Conservation (phyloP, 108 stramenopile genomes). For the Nitzschia sp. region DNA sequence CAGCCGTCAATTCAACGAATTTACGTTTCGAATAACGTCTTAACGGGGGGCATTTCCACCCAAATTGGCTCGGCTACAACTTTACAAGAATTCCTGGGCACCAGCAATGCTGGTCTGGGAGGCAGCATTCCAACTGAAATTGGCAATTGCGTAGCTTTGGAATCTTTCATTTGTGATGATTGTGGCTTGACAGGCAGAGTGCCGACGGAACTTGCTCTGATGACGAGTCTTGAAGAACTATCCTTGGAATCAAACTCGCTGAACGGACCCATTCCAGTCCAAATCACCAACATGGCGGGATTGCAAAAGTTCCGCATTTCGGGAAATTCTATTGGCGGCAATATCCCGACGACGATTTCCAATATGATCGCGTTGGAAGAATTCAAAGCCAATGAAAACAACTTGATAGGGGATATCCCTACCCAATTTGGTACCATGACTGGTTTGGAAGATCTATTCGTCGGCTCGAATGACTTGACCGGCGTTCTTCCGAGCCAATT, state of each 20-base stretch:
- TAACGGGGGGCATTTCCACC: not conserved
- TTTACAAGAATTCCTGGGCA: not conserved
- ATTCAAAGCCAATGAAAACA: not conserved
- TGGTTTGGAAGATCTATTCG: not conserved
- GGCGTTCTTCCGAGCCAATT: slow-evolving; percentile 7
- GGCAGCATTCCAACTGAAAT: not conserved
- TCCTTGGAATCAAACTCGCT: not conserved
- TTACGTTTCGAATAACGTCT: slow-evolving; percentile 2
- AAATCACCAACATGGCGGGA: not conserved
- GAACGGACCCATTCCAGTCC: not conserved
- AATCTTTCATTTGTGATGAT: not conserved
- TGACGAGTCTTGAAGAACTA: not conserved
- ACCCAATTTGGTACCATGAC: not conserved
- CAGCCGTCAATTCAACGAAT: slow-evolving; percentile 7
- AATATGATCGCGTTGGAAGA: not conserved
- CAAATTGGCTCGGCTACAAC: not conserved
- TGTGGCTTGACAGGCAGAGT: not conserved
- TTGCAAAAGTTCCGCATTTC: not conserved
- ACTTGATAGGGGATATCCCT: not conserved
- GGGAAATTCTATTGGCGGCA: not conserved
- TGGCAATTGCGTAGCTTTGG: not conserved
- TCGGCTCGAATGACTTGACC: not conserved
- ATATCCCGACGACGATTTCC: not conserved
- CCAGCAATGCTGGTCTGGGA: not conserved
- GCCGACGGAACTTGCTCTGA: not conserved